Evolutionary conservation across 495 filamentous ascomycete genomes (phyloP), one percentile per base, ranked within the genome.

Genomic region (Astrothelium macrocarpum): DNA sequence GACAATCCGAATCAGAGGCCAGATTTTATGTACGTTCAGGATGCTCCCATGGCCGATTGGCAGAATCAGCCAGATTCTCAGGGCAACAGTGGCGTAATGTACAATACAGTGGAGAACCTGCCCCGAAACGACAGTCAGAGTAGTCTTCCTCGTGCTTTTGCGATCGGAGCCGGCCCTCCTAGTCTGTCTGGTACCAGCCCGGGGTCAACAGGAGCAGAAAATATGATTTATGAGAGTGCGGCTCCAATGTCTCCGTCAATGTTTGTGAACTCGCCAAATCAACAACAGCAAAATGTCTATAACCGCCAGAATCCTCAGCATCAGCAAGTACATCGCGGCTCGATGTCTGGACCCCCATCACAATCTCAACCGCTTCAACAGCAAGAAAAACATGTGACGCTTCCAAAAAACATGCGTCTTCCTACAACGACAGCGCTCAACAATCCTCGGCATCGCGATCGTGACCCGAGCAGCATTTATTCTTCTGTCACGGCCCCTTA

Each of bases 401-500:
- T 49, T 49, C 45, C 45, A 20, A 49, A 49, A n/a, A 49, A 49
- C 23, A 49, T 49, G 45, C 45, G 45, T 49, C 45, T 49, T 20
- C 62, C 67, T 63, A 65, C 66, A 68, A 59, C 58, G 64, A 64
- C 59, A 77, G 78, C 63, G 79, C 76, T 68, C 81, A 75, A 25
- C 78, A 75, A 68, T 81, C 75, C 64, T 79, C 73, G 34, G 61
- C 77, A 84, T 66, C 85, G 82, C 18, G 80, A 79, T 46, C 84
- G 84, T 39, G 90, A 96, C 67, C 87, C 92, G 4, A 91, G 87
- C 0, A 80, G 83, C 28, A 91, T 97, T 66, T 98, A 98, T 76
- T 84, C 89, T 62, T 87, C 84, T 46, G 90, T 98, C 67, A 90
- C 87, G 59, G 84, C 91, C 68, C 91, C 95, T 26, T 97, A 97